phyloP scores from a whole-genome alignment of 768 basidiomycete species.

The Leucosporidium creatinivorum region DNA sequence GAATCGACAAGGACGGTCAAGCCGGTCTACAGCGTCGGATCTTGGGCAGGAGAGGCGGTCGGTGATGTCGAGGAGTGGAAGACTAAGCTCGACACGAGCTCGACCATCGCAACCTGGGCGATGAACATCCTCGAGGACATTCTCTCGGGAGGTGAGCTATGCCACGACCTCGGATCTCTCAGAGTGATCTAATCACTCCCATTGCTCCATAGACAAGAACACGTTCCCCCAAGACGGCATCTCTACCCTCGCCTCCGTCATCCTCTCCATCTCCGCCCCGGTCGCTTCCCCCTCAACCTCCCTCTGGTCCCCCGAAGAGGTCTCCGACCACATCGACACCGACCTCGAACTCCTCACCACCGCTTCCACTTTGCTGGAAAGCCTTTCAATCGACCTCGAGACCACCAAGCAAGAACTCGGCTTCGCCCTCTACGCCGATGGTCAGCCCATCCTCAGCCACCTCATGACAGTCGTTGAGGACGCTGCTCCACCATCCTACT shows the following conservation, averaged over 20 bases:
- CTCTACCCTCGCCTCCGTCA: slow-evolving; percentile 10
- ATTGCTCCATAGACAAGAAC: slow-evolving; percentile 13
- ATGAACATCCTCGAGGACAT: slow-evolving; percentile 32
- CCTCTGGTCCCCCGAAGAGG: background rate
- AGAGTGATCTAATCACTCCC: too few species aligned
- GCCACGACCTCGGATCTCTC: too few species aligned
- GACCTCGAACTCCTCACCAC: slow-evolving; percentile 28
- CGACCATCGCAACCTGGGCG: slow-evolving; percentile 16
- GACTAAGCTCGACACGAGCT: slow-evolving; percentile 1
- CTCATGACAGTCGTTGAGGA: slow-evolving; percentile 31
- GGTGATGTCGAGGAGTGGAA: slow-evolving; percentile 2
- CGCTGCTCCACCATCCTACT: slow-evolving; percentile 13
- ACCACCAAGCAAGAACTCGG: slow-evolving; percentile 4
- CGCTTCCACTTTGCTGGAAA: slow-evolving; percentile 28
- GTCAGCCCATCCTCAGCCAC: slow-evolving; percentile 3
- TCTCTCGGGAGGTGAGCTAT: slow-evolving; percentile 3
- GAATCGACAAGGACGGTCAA: background rate
- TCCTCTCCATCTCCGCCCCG: slow-evolving; percentile 1
- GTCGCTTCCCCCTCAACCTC: background rate
- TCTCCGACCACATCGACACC: slow-evolving; percentile 19
- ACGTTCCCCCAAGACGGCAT: slow-evolving; percentile 14
- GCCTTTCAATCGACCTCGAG: slow-evolving; percentile 13
- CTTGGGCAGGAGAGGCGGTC: background rate
- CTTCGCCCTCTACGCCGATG: slow-evolving; percentile 8
- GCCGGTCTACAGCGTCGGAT: slow-evolving; percentile 8